Conservation (phyloP, 495 filamentous ascomycete genomes). For the Astrocystis sublimbata region DNA sequence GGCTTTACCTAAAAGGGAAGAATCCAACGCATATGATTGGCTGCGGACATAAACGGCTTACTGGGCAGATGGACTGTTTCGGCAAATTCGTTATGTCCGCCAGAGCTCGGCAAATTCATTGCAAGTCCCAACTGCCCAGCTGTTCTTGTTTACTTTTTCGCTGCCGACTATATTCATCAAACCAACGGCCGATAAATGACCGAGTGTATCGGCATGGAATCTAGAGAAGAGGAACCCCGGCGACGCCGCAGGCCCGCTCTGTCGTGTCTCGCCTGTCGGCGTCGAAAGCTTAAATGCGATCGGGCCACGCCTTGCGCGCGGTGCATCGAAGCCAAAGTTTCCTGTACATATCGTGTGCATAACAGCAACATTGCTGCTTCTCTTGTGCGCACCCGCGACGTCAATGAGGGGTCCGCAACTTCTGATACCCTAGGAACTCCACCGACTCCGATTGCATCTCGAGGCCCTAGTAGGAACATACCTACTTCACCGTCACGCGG, state of each 20-base stretch:
- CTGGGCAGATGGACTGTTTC: background rate
- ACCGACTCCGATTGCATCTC: background rate
- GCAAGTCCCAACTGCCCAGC: background rate
- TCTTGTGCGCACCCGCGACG: background rate
- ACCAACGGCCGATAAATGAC: background rate
- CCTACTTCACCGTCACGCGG: background rate
- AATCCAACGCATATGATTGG: background rate
- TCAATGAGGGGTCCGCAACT: background rate
- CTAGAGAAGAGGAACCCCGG: constrained; percentile 28
- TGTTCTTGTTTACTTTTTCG: background rate
- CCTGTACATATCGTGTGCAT: constrained; percentile 27
- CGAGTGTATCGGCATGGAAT: constrained; percentile 19
- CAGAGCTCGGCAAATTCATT: constrained; percentile 4
- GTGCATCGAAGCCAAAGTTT: constrained; percentile 36
- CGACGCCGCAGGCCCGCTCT: constrained; percentile 41
- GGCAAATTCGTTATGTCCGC: constrained; percentile 11
- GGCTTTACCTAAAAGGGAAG: no score
- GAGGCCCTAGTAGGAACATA: background rate
- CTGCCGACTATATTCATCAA: background rate
- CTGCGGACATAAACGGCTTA: constrained; percentile 15
- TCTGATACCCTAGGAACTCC: constrained; percentile 19
- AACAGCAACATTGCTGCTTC: constrained; percentile 6
- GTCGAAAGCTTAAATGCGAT: constrained; percentile 55
- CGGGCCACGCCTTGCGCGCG: constrained; percentile 45
- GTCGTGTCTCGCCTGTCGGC: constrained; percentile 50